These are phyloP conservation scores for Kodamaea arcana DNA, from an alignment of 1,139 yeast genomes.

Conservation along the genomic window DNA sequence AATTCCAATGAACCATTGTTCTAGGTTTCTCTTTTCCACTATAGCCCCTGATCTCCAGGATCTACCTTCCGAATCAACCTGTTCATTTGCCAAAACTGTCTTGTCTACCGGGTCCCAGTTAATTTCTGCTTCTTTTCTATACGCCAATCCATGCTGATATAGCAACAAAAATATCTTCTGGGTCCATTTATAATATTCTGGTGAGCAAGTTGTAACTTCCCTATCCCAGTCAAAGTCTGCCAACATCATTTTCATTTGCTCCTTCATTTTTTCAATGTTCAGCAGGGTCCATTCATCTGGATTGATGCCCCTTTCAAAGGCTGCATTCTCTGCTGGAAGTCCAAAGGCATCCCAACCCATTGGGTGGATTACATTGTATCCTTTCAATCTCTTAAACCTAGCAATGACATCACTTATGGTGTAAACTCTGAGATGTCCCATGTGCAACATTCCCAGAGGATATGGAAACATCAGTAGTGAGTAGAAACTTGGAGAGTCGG, in stretches of 20 bases:
- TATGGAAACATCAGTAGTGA: slow-evolving; percentile 91
- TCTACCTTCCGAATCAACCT: slow-evolving; percentile 83
- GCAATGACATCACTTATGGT: slow-evolving; percentile 84
- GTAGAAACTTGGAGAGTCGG: slow-evolving; percentile 46
- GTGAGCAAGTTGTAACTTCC: slow-evolving; percentile 82
- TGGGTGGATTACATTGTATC: slow-evolving; percentile 80
- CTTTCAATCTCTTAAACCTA: slow-evolving; percentile 71
- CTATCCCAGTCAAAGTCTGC: slow-evolving; percentile 94
- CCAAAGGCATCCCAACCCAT: slow-evolving; percentile 99
- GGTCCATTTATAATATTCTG: slow-evolving; percentile 89
- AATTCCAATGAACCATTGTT: slow-evolving; percentile 92
- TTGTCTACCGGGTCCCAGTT: slow-evolving; percentile 97
- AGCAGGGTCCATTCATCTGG: slow-evolving; percentile 80
- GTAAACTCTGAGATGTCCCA: slow-evolving; percentile 92
- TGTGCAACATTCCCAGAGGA: slow-evolving; percentile 87
- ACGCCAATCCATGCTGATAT: slow-evolving; percentile 74
- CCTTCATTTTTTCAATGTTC: slow-evolving; percentile 79
- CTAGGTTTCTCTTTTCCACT: slow-evolving; percentile 74
- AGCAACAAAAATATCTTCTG: slow-evolving; percentile 77
- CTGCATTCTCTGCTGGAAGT: slow-evolving; percentile 96
- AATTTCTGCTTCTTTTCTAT: slow-evolving; percentile 79
- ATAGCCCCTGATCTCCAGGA: slow-evolving; percentile 97
- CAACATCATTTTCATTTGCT: slow-evolving; percentile 71
- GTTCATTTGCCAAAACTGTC: slow-evolving; percentile 95
- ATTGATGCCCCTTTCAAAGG: slow-evolving; percentile 74